phyloP scores from a whole-genome alignment of 352 stramenopile species.

The Phytophthora hibernalis region DNA sequence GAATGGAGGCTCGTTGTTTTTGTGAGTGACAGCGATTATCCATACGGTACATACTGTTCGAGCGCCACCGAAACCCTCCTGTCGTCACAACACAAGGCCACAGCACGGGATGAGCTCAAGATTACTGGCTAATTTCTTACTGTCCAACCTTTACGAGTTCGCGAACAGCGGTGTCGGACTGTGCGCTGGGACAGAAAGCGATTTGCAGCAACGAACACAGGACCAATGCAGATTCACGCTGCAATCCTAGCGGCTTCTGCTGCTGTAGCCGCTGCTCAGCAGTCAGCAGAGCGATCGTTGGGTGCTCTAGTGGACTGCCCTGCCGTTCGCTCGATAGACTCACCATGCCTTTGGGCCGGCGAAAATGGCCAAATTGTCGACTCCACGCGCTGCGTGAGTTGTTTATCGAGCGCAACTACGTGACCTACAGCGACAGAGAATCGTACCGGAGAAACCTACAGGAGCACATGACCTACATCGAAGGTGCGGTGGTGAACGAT shows the following conservation, averaged over 20 bases:
- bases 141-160: conserved; percentile 29
- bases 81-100: not conserved
- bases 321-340: conserved; percentile 25
- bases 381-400: conserved; percentile 51
- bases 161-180: conserved; percentile 12
- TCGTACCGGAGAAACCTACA: conserved; percentile 53
- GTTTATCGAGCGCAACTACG: conserved; percentile 47
- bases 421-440: conserved; percentile 34
- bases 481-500: conserved; percentile 49
- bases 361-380: conserved; percentile 52
- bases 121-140: conserved; percentile 26
- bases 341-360: conserved; percentile 65
- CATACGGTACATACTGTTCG: not conserved
- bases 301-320: conserved; percentile 64
- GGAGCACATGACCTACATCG: conserved; percentile 80
- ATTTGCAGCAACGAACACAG: conserved; percentile 3
- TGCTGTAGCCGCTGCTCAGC: conserved; percentile 2
- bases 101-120: not conserved
- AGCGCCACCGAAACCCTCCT: not conserved
- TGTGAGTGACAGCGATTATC: not conserved
- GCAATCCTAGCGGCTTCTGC: conserved; percentile 17
- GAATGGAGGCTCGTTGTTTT: not conserved
- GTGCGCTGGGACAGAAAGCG: conserved; percentile 5
- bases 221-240: conserved; percentile 19
- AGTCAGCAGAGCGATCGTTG: conserved; percentile 41